Base-by-base conservation (phyloP, 371 early-diverging fungal species). In the Phascolomyces articulosus region DNA sequence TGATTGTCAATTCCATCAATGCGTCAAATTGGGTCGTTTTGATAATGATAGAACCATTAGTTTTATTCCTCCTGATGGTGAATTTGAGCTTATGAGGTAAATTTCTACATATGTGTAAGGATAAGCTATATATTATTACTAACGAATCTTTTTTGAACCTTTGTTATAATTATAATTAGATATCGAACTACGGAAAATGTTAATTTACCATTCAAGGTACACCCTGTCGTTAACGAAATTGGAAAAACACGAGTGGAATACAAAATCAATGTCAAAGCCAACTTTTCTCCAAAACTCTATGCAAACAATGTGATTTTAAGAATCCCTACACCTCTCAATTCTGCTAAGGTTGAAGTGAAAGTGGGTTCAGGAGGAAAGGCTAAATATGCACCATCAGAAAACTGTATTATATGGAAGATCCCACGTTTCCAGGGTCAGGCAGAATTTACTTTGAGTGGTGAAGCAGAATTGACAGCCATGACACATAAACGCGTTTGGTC, bases 11-110 rank as follows among this genome's bases (percentile, higher is more conserved):
- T 96, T 96, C 77, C 96, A 96, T 67, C 96, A 96, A 71, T 96
- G 96, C 67, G 95, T 95, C 20, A 90, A 90, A 60, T 75, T 95
- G 23, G 91, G 91, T 21, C 90, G 87, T 62, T 95, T 93, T 74
- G 94, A 93, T 64, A 85, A 77, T 38, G 92, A 93, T 48, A 78
- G 93, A 55, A 92, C 90, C 8, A 96, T 96, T 28, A 95, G 96
- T 38, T 98, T 96, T 79, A 96, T 98, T 63, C 99, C 99, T 26
- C 99, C 99, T 11, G 99, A 98, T 83, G 99, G 96, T 70, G 96
- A 96, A 74, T 96, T 94, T 78, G 96, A 95, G 74, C 82, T 96
- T 58, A 96, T 96, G 96, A 84, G 87, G 85, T 90, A 83, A 57
- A 66, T 0, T 1, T 24, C 18, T 21, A 16, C 18, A 21, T 21